phyloP scores from a whole-genome alignment of 2,329 filamentous ascomycete species.

The Arachnomyces sp. region DNA sequence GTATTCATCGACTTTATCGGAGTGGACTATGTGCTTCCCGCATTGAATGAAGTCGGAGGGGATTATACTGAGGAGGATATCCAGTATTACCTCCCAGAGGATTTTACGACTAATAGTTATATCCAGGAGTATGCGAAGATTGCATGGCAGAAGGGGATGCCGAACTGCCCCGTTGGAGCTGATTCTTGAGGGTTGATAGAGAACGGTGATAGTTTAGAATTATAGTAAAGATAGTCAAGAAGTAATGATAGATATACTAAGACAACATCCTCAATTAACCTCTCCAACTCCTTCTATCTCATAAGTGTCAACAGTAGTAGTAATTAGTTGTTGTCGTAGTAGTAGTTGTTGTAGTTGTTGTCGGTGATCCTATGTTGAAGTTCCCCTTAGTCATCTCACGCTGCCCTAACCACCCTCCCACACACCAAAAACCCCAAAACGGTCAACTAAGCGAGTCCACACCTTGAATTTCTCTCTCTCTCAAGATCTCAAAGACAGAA shows the following conservation, averaged over 20 bases:
- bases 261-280: too few species aligned
- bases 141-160: slow-evolving; percentile 13
- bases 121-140: slow-evolving; percentile 25
- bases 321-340: too few species aligned
- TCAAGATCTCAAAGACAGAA: slow-evolving; percentile 23
- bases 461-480: slow-evolving; percentile 31
- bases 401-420: slow-evolving; percentile 33
- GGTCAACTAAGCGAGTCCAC: slow-evolving; percentile 37
- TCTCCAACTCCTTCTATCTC: too few species aligned
- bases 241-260: too few species aligned
- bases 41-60: slow-evolving; percentile 18
- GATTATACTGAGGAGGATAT: slow-evolving; percentile 23
- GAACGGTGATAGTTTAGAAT: neutral
- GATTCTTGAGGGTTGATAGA: neutral
- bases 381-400: slow-evolving; percentile 1
- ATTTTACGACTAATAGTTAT: slow-evolving; percentile 23
- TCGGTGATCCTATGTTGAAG: neutral
- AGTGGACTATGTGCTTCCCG: slow-evolving; percentile 14
- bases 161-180: slow-evolving; percentile 8
- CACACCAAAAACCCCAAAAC: slow-evolving; percentile 20
- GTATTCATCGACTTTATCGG: slow-evolving; percentile 20
- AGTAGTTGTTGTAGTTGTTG: too few species aligned
- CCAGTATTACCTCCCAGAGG: slow-evolving; percentile 20
- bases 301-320: too few species aligned
- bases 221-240: neutral